Percentiles rank a stretch among this genome's conserved stretches.
These are phyloP conservation scores for Perkinsus marinus DNA, from an alignment of 169 alveolate species.

Conservation along the genomic window DNA sequence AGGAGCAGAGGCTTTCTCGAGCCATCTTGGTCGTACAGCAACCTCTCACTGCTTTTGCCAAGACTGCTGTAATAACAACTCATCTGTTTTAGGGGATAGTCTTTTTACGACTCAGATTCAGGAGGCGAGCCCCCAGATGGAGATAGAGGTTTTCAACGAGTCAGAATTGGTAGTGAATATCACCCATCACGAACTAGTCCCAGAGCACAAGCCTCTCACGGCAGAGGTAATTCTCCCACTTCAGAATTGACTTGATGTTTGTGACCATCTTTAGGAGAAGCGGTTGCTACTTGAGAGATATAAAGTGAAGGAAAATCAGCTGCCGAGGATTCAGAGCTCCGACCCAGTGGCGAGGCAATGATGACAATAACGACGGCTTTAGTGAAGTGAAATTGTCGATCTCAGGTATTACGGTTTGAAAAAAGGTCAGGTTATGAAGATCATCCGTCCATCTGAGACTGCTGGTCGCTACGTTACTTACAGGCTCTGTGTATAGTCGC, in stretches of 20 bases:
- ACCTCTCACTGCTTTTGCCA: constrained; percentile 76
- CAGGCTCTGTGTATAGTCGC: constrained; percentile 40
- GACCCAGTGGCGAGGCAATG: constrained; percentile 92
- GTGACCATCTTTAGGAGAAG: constrained; percentile 66
- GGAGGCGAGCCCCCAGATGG: constrained; percentile 76
- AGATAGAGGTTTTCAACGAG: constrained; percentile 71
- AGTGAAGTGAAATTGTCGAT: background rate
- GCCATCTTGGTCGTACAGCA: constrained; percentile 79
- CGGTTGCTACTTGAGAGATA: constrained; percentile 73
- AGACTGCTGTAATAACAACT: constrained; percentile 41
- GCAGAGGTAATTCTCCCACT: constrained; percentile 50
- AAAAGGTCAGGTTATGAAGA: constrained; percentile 74
- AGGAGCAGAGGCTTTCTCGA: constrained; percentile 67
- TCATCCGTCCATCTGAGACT: constrained; percentile 91
- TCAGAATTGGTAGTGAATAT: constrained; percentile 79
- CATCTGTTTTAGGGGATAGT: background rate
- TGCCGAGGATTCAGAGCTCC: constrained; percentile 85
- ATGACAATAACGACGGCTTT: constrained; percentile 59
- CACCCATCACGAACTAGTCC: constrained; percentile 93
- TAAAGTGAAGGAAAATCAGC: constrained; percentile 77
- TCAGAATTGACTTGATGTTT: background rate
- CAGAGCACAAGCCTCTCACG: constrained; percentile 83
- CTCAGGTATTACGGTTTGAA: background rate
- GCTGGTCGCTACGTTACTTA: constrained; percentile 96
- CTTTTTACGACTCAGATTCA: constrained; percentile 64